Percentiles rank a stretch among this genome's conserved stretches.
Conservation (phyloP, 495 filamentous ascomycete species). For the Aspergillus sparsus region DNA sequence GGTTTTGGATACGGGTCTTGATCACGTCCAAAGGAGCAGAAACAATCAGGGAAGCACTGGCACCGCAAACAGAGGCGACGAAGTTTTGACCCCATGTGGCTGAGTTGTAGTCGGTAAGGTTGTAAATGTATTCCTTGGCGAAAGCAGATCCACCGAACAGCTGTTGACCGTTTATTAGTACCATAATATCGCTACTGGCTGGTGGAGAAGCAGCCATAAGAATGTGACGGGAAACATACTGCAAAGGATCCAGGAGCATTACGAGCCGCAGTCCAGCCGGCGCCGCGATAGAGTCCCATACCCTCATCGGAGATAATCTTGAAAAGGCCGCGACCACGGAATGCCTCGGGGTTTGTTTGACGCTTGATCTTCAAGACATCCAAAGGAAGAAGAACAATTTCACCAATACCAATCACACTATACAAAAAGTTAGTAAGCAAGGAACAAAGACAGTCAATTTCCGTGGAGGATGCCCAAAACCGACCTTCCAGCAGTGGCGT, state of each 20-base stretch:
- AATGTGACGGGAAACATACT: slow-evolving; percentile 54
- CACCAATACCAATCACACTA: slow-evolving; percentile 93
- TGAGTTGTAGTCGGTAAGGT: slow-evolving; percentile 86
- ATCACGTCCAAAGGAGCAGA: slow-evolving; percentile 97
- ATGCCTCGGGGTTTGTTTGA: slow-evolving; percentile 98
- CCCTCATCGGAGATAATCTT: slow-evolving; percentile 91
- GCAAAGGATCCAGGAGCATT: slow-evolving; percentile 98
- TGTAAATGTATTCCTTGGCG: slow-evolving; percentile 93
- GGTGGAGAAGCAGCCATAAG: background rate
- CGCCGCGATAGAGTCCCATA: slow-evolving; percentile 92
- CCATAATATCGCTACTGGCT: background rate
- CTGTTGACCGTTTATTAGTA: slow-evolving; percentile 45
- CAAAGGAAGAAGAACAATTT: slow-evolving; percentile 91
- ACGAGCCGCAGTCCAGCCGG: slow-evolving; percentile 95
- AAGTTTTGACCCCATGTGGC: slow-evolving; percentile 98
- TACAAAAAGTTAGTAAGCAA: slow-evolving; percentile 19
- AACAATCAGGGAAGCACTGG: slow-evolving; percentile 86
- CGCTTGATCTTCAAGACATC: slow-evolving; percentile 99
- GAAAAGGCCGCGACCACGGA: slow-evolving; percentile 88
- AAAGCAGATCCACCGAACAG: slow-evolving; percentile 98
- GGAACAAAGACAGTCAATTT: background rate
- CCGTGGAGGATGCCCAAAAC: slow-evolving; percentile 10
- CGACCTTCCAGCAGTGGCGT: slow-evolving; percentile 91
- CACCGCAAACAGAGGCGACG: slow-evolving; percentile 90
- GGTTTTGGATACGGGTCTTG: slow-evolving; percentile 99